Percentiles rank a stretch among this genome's conserved stretches.
Conservation (phyloP, 306 rosid species). For the Corylus heterophylla region DNA sequence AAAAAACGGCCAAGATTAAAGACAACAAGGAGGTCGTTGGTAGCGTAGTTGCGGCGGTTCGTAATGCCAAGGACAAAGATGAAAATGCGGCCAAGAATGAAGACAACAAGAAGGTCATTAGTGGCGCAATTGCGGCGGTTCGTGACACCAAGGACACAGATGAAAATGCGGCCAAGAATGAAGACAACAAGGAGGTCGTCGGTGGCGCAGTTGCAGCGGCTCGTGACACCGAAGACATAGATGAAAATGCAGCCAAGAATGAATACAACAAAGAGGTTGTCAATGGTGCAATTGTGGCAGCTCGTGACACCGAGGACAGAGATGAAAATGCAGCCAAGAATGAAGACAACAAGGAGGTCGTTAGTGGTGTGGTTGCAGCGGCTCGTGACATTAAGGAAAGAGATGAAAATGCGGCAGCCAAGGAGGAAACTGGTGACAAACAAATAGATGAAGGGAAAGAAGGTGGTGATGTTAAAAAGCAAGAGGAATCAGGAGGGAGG, state of each 20-base stretch:
- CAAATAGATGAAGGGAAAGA: constrained; percentile 7
- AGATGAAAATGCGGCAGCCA: neutral
- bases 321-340: no score
- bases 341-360: no score
- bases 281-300: neutral
- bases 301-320: no score
- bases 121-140: neutral
- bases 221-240: constrained; percentile 19
- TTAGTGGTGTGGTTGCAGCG: neutral
- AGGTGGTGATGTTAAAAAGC: constrained; percentile 11
- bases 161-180: neutral
- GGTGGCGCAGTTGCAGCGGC: neutral
- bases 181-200: no score
- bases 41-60: neutral
- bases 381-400: constrained; percentile 18
- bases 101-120: no score
- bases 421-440: constrained; percentile 19
- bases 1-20: neutral
- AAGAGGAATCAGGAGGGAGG: constrained; percentile 19
- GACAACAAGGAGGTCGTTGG: no score
- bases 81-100: no score
- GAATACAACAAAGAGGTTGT: no score
- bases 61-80: no score
- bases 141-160: constrained; percentile 18
- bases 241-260: neutral